Base-by-base conservation (phyloP, 2,329 filamentous ascomycete species). In the Trichoderma atroviride region DNA sequence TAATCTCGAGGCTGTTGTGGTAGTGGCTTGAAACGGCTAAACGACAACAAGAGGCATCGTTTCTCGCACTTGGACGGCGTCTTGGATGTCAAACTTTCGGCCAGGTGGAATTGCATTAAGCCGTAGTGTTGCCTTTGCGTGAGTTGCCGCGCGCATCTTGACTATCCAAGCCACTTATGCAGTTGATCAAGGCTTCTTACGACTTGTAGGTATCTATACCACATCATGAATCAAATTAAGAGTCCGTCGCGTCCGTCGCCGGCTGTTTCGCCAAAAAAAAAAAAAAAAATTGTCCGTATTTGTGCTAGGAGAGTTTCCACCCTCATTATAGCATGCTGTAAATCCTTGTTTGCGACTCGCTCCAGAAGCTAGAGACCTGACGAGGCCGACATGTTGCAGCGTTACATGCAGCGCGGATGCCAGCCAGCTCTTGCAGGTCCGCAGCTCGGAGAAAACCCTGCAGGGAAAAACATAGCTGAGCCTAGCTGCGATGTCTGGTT, bases 331-430 rank as follows among this genome's bases (percentile, higher is more conserved):
- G n/a, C 31, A 3, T 33, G 62, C 62, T 50, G 52, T 6, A n/a
- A 65, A 43, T 27, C 33, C n/a, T 59, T 43, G 58, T 37, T 37
- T 33, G 66, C 27, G 29, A 56, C 53, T 43, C 29, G 58, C 29
- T 33, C 27, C 33, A 35, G 29, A 47, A 27, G 33, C 4, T 19
- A 55, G 27, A 55, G 57, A 35, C 65, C 65, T 69, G 59, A 60
- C 47, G 52, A 35, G 33, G 33, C 22, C 66, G 66, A 63, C 66
- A 69, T 59, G 66, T 69, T 63, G 58, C 66, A 69, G 40, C 16
- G 43, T 64, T 40, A 14, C 35, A 59, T 16, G 35, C 22, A 43
- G 55, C 52, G 64, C 52, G 64, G 64, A 55, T 67, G 64, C 40
- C 16, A 24, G 10, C 35, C 27, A 24, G 5, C 35, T 61, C 14